These are phyloP conservation scores for Spathaspora boniae DNA, from an alignment of 805 yeast species.

Conservation along the genomic window DNA sequence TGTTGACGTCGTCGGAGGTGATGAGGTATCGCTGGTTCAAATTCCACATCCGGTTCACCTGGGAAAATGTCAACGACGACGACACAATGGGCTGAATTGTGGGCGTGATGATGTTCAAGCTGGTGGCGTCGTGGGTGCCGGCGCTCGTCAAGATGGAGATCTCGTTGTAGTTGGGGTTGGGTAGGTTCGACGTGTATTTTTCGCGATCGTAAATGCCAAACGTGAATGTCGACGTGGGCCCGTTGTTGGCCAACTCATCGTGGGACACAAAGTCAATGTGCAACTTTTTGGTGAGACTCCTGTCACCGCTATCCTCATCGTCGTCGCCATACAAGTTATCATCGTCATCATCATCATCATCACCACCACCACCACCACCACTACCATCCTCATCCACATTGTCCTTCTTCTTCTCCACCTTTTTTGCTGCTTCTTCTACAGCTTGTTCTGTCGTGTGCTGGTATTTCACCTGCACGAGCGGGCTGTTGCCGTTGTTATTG, in stretches of 20 bases:
- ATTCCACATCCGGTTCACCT: conserved; percentile 75
- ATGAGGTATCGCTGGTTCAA: conserved; percentile 58
- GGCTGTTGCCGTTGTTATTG: conserved; percentile 56
- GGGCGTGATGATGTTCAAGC: conserved; percentile 61
- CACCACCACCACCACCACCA: conserved; percentile 4
- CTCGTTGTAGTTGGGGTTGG: conserved; percentile 66
- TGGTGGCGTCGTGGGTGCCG: conserved; percentile 57
- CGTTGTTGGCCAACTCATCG: conserved; percentile 60
- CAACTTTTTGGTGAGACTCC: conserved; percentile 14
- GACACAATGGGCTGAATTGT: conserved; percentile 65
- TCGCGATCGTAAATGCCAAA: conserved; percentile 59
- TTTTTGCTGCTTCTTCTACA: conserved; percentile 14
- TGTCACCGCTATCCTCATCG: conserved; percentile 18
- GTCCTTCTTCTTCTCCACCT: conserved; percentile 2
- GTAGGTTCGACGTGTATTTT: conserved; percentile 53
- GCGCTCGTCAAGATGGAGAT: conserved; percentile 65
- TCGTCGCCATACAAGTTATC: conserved; percentile 5
- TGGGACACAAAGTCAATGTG: conserved; percentile 37
- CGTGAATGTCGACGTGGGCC: conserved; percentile 70
- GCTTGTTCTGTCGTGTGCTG: conserved; percentile 14
- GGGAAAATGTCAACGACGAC: conserved; percentile 67
- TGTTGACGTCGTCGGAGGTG: conserved; percentile 64
- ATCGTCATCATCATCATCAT: conserved; percentile 11
- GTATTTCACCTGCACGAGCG: conserved; percentile 43
- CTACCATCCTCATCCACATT: conserved; percentile 6